These are phyloP conservation scores for Blastobotrys elegans DNA, from an alignment of 1,139 yeast genomes.

Conservation along the genomic window DNA sequence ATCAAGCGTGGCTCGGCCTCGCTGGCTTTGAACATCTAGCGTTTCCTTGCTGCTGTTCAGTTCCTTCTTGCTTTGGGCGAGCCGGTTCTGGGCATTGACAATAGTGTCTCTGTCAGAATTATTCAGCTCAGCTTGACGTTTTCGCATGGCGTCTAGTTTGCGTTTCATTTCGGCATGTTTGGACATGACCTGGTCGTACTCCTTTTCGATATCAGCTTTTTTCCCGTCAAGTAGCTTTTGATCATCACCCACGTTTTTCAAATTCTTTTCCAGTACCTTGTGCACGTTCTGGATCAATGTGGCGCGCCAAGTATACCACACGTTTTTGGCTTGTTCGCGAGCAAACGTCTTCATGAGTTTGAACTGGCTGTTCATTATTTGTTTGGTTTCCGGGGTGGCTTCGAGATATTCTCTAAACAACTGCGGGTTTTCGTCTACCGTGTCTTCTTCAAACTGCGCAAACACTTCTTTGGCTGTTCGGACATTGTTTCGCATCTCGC, in stretches of 20 bases:
- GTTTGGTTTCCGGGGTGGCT: conserved; percentile 38
- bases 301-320: conserved; percentile 56
- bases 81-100: conserved; percentile 11
- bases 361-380: conserved; percentile 43
- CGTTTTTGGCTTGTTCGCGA: conserved; percentile 46
- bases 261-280: conserved; percentile 36
- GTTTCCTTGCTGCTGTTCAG: conserved; percentile 3
- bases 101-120: conserved; percentile 17
- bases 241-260: conserved; percentile 23
- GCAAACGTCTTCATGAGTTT: conserved; percentile 47
- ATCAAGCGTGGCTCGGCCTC: conserved; percentile 10
- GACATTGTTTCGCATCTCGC: conserved; percentile 48
- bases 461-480: conserved; percentile 42
- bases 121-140: conserved; percentile 20
- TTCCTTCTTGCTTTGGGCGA: conserved; percentile 11
- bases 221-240: conserved; percentile 16
- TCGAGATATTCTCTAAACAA: conserved; percentile 46
- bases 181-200: conserved; percentile 28
- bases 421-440: conserved; percentile 45
- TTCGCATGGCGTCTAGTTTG: conserved; percentile 27
- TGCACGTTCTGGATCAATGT: conserved; percentile 43
- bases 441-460: conserved; percentile 42
- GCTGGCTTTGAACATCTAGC: conserved; percentile 5
- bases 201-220: conserved; percentile 30
- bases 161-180: conserved; percentile 32